These are phyloP conservation scores for Ceratobasidium sp. DNA, from an alignment of 1,284 basidiomycete genomes.

Conservation along the genomic window DNA sequence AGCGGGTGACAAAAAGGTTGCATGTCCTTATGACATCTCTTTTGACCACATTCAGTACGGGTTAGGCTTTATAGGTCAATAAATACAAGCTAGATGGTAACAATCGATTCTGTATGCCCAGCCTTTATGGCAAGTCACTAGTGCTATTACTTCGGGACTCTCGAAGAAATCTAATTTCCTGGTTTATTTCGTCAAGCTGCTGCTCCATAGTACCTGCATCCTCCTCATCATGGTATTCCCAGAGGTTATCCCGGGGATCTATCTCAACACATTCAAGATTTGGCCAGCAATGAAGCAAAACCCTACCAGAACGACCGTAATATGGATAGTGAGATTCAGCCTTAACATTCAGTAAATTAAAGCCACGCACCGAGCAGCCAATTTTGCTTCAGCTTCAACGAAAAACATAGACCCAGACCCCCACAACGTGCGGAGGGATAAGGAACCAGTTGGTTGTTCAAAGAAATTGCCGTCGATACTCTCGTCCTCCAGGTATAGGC, in stretches of 20 bases:
- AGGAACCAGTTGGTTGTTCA: no score
- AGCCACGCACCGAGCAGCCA: neutral
- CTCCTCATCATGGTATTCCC: neutral
- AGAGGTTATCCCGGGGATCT: no score
- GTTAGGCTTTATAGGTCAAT: no score
- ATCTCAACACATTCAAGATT: neutral
- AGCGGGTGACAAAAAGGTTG: no score
- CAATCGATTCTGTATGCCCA: no score
- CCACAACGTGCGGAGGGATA: neutral
- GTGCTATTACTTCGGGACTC: no score
- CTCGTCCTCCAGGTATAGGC: neutral
- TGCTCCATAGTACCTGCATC: no score
- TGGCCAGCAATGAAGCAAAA: slow-evolving; percentile 4
- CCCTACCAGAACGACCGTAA: neutral
- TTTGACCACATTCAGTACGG: no score
- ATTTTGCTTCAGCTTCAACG: neutral
- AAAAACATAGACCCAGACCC: neutral
- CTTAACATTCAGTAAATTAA: neutral
- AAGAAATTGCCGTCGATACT: neutral
- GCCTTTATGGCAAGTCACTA: no score
- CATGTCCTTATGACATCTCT: no score
- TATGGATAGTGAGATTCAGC: neutral
- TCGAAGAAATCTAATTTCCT: neutral
- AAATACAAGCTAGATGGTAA: no score
- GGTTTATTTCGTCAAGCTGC: neutral